Evolutionary conservation across 371 early-diverging fungal genomes (phyloP).

Genomic region (Blakeslea trispora): DNA sequence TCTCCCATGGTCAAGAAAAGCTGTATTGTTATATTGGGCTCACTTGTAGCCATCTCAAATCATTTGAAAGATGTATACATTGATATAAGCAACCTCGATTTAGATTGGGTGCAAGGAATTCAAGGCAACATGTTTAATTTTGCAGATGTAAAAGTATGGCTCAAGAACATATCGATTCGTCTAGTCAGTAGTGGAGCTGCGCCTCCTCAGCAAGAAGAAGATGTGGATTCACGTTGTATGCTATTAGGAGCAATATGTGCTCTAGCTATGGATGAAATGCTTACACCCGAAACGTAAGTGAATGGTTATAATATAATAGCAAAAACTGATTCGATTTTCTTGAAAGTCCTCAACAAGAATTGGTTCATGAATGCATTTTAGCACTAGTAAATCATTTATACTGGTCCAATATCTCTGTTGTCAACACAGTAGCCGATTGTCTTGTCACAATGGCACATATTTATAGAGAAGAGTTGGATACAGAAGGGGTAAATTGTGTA

Average conservation of each 20-base stretch:
- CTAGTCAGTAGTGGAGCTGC: slow-evolving; percentile 41
- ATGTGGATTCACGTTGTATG: slow-evolving; percentile 58
- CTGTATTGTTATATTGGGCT: slow-evolving; percentile 48
- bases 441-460: slow-evolving; percentile 67
- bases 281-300: slow-evolving; percentile 30
- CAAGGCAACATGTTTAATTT: slow-evolving; percentile 27
- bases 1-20: slow-evolving; percentile 33
- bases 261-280: slow-evolving; percentile 60
- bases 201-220: slow-evolving; percentile 29
- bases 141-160: slow-evolving; percentile 41
- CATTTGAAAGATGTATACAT: slow-evolving; percentile 35
- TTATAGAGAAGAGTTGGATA: slow-evolving; percentile 54
- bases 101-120: slow-evolving; percentile 24
- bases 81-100: slow-evolving; percentile 20
- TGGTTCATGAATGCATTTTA: slow-evolving; percentile 61
- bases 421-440: slow-evolving; percentile 69
- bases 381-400: slow-evolving; percentile 72
- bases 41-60: slow-evolving; percentile 43
- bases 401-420: slow-evolving; percentile 59
- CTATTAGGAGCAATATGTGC: slow-evolving; percentile 55
- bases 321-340: neutral
- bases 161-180: slow-evolving; percentile 53
- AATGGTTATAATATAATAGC: neutral
- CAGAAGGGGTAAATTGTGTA: slow-evolving; percentile 54
- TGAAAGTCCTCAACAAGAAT: slow-evolving; percentile 41